Evolutionary conservation across 805 yeast species (phyloP).

Genomic region (Saccharomycopsis fibuligera): DNA sequence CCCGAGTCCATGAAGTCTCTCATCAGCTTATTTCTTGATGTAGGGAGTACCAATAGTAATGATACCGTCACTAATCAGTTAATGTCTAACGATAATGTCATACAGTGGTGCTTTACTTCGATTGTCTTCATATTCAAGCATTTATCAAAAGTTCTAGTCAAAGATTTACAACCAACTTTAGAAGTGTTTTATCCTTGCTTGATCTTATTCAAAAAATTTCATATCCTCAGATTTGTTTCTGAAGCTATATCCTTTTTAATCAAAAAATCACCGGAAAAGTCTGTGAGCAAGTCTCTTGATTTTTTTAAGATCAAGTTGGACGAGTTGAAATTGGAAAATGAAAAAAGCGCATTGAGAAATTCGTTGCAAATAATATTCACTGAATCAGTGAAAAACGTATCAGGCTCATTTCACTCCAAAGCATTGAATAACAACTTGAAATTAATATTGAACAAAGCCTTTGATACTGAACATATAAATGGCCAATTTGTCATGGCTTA

Average conservation of each 20-base stretch:
- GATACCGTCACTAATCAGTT: conserved; percentile 30
- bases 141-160: conserved; percentile 55
- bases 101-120: conserved; percentile 81
- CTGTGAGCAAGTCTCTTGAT: conserved; percentile 28
- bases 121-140: conserved; percentile 88
- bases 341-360: conserved; percentile 42
- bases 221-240: conserved; percentile 76
- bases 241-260: conserved; percentile 84
- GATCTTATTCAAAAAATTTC: conserved; percentile 48
- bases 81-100: conserved; percentile 47
- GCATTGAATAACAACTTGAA: conserved; percentile 42
- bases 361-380: conserved; percentile 58
- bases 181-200: conserved; percentile 57
- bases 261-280: conserved; percentile 49
- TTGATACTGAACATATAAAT: conserved; percentile 23
- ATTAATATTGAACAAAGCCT: conserved; percentile 34
- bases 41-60: conserved; percentile 7
- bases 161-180: conserved; percentile 56
- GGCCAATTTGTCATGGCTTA: conserved; percentile 37
- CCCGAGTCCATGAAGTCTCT: conserved; percentile 36
- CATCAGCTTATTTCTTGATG: conserved; percentile 1
- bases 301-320: conserved; percentile 13
- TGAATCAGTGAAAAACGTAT: conserved; percentile 69
- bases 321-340: conserved; percentile 5
- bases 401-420: conserved; percentile 70